A percentile compares a stretch with the other conserved stretches of the same genome.
Conservation (phyloP, 805 yeast genomes). For the Clavispora carvajalis region DNA sequence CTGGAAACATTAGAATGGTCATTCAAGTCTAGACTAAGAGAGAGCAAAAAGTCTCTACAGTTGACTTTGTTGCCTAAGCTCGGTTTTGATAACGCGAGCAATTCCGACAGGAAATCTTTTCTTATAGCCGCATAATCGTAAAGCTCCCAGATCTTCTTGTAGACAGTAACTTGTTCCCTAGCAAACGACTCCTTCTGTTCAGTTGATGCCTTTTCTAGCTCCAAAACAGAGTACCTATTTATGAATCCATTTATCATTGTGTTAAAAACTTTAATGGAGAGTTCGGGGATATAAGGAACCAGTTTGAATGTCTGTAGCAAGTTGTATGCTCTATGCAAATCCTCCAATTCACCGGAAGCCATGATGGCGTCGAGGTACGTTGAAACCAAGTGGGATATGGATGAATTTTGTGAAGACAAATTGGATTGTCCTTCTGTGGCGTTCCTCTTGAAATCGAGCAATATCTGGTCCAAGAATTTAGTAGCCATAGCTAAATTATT, state of each 20-base stretch:
- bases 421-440: conserved; percentile 9
- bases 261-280: conserved; percentile 25
- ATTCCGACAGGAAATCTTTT: conserved; percentile 25
- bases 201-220: conserved; percentile 7
- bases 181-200: conserved; percentile 3
- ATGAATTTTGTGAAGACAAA: conserved; percentile 10
- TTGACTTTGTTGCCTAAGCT: neutral
- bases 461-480: conserved; percentile 50
- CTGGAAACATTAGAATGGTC: conserved; percentile 32
- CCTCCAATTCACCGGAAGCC: conserved; percentile 14
- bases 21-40: conserved; percentile 27
- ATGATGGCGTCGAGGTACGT: conserved; percentile 36
- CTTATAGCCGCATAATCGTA: conserved; percentile 32
- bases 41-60: conserved; percentile 27
- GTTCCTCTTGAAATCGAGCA: conserved; percentile 35
- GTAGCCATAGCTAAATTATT: conserved; percentile 49
- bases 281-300: conserved; percentile 32
- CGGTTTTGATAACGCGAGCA: neutral
- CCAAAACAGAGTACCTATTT: conserved; percentile 15
- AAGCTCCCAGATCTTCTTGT: conserved; percentile 24
- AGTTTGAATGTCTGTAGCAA: conserved; percentile 24
- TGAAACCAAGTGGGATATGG: conserved; percentile 37
- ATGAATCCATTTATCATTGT: conserved; percentile 25
- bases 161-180: conserved; percentile 10
- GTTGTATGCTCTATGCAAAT: conserved; percentile 19